Evolutionary conservation across 805 yeast genomes (phyloP).

Genomic region (Teunomyces atbi): DNA sequence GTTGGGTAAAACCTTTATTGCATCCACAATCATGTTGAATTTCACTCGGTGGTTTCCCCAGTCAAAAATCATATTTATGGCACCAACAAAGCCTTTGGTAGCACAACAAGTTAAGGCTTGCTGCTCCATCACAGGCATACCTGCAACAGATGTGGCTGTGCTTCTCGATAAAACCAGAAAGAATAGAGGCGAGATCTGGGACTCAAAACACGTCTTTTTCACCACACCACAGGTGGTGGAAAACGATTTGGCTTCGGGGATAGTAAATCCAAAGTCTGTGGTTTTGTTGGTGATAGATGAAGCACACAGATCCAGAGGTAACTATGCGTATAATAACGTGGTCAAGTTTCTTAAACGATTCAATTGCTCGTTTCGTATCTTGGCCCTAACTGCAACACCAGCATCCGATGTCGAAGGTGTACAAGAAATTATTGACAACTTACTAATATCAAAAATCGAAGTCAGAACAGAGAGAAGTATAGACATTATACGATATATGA

Average conservation of each 20-base stretch:
- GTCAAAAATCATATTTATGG: constrained; percentile 87
- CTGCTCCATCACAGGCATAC: constrained; percentile 80
- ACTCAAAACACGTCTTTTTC: constrained; percentile 72
- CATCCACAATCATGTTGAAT: constrained; percentile 90
- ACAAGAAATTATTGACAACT: constrained; percentile 75
- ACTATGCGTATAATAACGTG: constrained; percentile 86
- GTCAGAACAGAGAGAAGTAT: constrained; percentile 80
- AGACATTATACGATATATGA: constrained; percentile 80
- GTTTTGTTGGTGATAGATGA: constrained; percentile 86
- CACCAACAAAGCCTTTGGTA: constrained; percentile 95
- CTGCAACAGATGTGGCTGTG: constrained; percentile 74
- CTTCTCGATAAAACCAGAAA: constrained; percentile 56
- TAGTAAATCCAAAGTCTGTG: constrained; percentile 70
- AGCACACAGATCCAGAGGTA: constrained; percentile 91
- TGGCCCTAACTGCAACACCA: constrained; percentile 96
- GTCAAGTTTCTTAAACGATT: constrained; percentile 59
- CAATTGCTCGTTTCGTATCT: constrained; percentile 60
- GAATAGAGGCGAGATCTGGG: constrained; percentile 79
- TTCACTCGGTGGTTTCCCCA: constrained; percentile 79
- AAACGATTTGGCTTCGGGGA: constrained; percentile 77
- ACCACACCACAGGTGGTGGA: constrained; percentile 97
- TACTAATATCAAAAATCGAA: constrained; percentile 74
- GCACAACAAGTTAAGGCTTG: constrained; percentile 97
- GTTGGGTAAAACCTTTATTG: constrained; percentile 94
- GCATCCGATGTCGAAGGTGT: constrained; percentile 85